Evolutionary conservation across 2,329 filamentous ascomycete species (phyloP).

Genomic region (Dothistroma pini): DNA sequence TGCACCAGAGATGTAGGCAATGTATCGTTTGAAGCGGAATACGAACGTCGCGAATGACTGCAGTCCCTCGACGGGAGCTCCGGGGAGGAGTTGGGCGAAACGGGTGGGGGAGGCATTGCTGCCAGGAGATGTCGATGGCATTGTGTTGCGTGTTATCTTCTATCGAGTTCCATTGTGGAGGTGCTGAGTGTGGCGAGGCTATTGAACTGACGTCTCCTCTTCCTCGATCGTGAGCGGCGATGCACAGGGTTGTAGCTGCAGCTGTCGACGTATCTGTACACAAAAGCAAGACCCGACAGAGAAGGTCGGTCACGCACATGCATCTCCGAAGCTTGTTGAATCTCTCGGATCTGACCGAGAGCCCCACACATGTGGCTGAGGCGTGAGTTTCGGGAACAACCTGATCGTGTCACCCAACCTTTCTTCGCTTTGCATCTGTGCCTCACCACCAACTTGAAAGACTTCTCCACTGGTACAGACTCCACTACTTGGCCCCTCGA

Average conservation of each 20-base stretch:
- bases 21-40: conserved; percentile 69
- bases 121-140: conserved; percentile 33
- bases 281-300: not conserved
- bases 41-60: conserved; percentile 71
- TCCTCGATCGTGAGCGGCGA: not conserved
- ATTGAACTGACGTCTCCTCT: not conserved
- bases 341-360: not conserved
- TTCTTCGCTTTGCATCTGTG: too few relatives aligned
- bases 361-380: not conserved
- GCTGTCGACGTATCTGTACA: not conserved
- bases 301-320: not conserved
- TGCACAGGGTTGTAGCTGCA: not conserved
- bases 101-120: conserved; percentile 10
- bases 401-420: too few relatives aligned
- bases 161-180: not conserved
- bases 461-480: too few relatives aligned
- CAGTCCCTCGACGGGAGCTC: conserved; percentile 71
- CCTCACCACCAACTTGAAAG: too few relatives aligned
- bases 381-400: too few relatives aligned
- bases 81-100: conserved; percentile 61
- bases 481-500: too few relatives aligned
- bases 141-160: conserved; percentile 21
- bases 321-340: too few relatives aligned
- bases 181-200: not conserved
- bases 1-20: conserved; percentile 85